Percentiles rank a stretch among this genome's conserved stretches.
Conservation (phyloP, 2,329 filamentous ascomycete genomes). For the Amauroascus verrucosus region DNA sequence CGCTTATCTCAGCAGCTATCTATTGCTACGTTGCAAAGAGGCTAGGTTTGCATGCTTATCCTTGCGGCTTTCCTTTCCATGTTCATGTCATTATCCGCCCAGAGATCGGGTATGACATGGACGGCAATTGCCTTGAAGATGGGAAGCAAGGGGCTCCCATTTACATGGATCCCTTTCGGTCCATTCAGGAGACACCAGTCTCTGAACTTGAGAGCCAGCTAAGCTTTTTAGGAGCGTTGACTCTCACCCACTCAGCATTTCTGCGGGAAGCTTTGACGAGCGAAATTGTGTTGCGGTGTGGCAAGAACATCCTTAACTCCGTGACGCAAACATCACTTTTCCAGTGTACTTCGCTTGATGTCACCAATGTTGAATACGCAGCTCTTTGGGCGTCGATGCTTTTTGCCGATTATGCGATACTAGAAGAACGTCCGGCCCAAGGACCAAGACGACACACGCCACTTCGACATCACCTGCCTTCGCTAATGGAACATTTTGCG, state of each 20-base stretch:
- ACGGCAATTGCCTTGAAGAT: constrained; percentile 35
- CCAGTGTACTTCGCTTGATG: constrained; percentile 39
- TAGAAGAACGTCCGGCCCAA: constrained; percentile 7
- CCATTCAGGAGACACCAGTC: constrained; percentile 54
- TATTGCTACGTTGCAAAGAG: constrained; percentile 69
- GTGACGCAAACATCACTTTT: constrained; percentile 44
- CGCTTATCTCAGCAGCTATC: constrained; percentile 76
- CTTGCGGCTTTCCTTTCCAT: constrained; percentile 73
- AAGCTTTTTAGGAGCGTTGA: constrained; percentile 40
- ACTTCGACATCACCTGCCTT: constrained; percentile 53
- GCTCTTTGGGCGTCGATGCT: constrained; percentile 61
- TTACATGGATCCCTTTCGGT: constrained; percentile 75
- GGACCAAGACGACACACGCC: constrained; percentile 34
- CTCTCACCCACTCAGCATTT: constrained; percentile 39
- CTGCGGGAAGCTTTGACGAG: constrained; percentile 54
- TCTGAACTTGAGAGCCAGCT: constrained; percentile 51
- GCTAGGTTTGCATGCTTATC: constrained; percentile 64
- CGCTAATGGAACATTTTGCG: constrained; percentile 55
- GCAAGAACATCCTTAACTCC: constrained; percentile 70
- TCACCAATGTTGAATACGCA: constrained; percentile 57
- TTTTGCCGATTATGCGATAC: constrained; percentile 32
- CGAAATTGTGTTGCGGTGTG: constrained; percentile 63
- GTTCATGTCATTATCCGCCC: constrained; percentile 70
- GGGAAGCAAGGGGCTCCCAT: constrained; percentile 44
- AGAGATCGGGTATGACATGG: constrained; percentile 49